A percentile compares a stretch with the other conserved stretches of the same genome.
Evolutionary conservation across 1,139 yeast genomes (phyloP).

Genomic region (Yamadazyma membranifaciens): DNA sequence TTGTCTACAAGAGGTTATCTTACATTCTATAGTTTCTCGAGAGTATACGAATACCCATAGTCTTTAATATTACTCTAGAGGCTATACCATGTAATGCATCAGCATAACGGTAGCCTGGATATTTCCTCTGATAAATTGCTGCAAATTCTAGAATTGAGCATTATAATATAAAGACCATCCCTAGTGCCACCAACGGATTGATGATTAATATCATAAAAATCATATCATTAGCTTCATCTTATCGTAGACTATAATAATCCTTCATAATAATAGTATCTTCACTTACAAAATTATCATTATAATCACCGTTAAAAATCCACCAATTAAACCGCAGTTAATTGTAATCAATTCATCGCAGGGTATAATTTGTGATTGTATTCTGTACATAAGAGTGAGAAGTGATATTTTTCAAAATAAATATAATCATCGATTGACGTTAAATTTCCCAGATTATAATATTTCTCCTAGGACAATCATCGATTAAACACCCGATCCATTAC

Average conservation of each 20-base stretch:
- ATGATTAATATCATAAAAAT: too few species aligned
- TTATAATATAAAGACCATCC: background rate
- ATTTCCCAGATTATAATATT: background rate
- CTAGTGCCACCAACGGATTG: background rate
- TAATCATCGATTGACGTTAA: background rate
- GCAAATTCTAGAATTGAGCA: slow-evolving; percentile 6
- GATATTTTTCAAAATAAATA: slow-evolving; percentile 1
- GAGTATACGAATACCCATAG: too few species aligned
- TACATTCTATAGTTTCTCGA: too few species aligned
- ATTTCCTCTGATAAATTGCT: slow-evolving; percentile 2
- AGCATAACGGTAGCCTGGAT: too few species aligned
- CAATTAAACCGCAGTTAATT: slow-evolving; percentile 12
- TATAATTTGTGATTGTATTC: background rate
- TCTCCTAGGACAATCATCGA: too few species aligned
- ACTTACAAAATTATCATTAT: background rate
- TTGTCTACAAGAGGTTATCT: too few species aligned
- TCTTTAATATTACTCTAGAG: too few species aligned
- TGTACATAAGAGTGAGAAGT: slow-evolving; percentile 1
- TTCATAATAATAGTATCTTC: background rate
- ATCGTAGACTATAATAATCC: background rate
- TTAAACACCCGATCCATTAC: background rate
- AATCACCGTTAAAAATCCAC: slow-evolving; percentile 3
- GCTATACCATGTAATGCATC: too few species aligned
- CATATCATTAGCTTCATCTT: background rate
- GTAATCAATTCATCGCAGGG: slow-evolving; percentile 6